These are phyloP conservation scores for Mycena maculata DNA, from an alignment of 768 basidiomycete genomes.

Conservation along the genomic window DNA sequence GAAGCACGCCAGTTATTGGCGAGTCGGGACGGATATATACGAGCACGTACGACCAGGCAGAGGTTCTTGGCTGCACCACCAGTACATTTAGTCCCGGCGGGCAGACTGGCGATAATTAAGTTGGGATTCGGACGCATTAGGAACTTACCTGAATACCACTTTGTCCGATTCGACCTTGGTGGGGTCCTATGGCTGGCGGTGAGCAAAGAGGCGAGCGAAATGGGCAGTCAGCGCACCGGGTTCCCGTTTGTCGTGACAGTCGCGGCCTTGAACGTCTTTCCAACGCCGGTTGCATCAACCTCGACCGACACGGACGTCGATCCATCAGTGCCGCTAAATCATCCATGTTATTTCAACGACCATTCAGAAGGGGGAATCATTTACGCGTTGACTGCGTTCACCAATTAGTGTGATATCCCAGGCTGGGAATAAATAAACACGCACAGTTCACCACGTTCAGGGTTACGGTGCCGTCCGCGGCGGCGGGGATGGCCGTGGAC, in stretches of 20 bases:
- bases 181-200: constrained; percentile 49
- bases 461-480: constrained; percentile 45
- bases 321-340: constrained; percentile 31
- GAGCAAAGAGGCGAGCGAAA: background rate
- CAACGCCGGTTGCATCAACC: constrained; percentile 32
- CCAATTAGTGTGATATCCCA: background rate
- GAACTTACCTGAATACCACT: constrained; percentile 50
- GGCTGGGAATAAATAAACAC: background rate
- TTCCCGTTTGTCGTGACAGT: constrained; percentile 37
- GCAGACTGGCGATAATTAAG: constrained; percentile 41
- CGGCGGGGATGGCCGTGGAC: constrained; percentile 32
- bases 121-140: background rate
- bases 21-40: background rate
- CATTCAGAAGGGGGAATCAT: constrained; percentile 1
- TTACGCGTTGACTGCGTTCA: constrained; percentile 45
- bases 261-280: constrained; percentile 30
- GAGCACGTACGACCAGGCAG: constrained; percentile 57
- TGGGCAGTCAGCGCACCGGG: constrained; percentile 17
- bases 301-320: constrained; percentile 31
- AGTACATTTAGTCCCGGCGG: constrained; percentile 62
- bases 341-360: background rate
- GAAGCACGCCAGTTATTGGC: background rate
- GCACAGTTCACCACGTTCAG: constrained; percentile 45
- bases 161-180: constrained; percentile 51
- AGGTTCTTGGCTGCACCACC: constrained; percentile 57